Percentiles rank a stretch among this genome's conserved stretches.
These are phyloP conservation scores for Dactylellina parvicollis DNA, from an alignment of 2,329 filamentous ascomycete genomes.

Conservation along the genomic window DNA sequence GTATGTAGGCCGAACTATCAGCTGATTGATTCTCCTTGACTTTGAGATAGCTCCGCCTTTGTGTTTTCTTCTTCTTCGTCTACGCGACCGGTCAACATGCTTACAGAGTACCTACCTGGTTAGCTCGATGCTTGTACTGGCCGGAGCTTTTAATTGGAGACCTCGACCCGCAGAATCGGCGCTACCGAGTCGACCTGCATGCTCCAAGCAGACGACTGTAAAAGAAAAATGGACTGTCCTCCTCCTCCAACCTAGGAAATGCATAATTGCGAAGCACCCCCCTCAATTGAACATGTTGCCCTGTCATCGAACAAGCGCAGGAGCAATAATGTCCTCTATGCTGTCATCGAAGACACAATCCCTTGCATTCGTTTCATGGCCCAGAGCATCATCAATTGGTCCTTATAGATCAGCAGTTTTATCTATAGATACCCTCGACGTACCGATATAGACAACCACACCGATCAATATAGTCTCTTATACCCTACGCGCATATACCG, in stretches of 20 bases:
- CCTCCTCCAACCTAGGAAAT: conserved; percentile 29
- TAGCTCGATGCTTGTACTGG: conserved; percentile 31
- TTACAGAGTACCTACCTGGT: conserved; percentile 30
- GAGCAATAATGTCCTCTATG: conserved; percentile 44
- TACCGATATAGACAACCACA: conserved; percentile 8
- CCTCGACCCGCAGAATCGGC: conserved; percentile 43
- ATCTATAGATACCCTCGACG: conserved; percentile 16
- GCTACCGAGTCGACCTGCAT: conserved; percentile 46
- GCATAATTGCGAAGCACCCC: conserved; percentile 46
- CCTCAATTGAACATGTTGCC: conserved; percentile 22
- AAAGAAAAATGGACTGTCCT: conserved; percentile 30
- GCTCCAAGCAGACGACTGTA: conserved; percentile 19
- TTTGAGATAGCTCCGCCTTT: conserved; percentile 27
- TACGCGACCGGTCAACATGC: conserved; percentile 6
- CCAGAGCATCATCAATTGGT: conserved; percentile 23
- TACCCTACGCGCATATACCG: conserved; percentile 1
- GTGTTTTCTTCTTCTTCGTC: conserved; percentile 38
- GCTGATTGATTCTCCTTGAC: conserved; percentile 19
- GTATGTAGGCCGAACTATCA: too few species aligned
- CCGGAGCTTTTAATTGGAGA: conserved; percentile 32
- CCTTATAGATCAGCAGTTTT: conserved; percentile 10
- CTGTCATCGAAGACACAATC: conserved; percentile 41
- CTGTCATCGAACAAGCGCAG: conserved; percentile 13
- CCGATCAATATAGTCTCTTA: not conserved
- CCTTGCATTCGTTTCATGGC: conserved; percentile 43